Evolutionary conservation across 495 filamentous ascomycete species (phyloP), one percentile per base, ranked within the genome.

Genomic region (Lasiosphaeria miniovina): DNA sequence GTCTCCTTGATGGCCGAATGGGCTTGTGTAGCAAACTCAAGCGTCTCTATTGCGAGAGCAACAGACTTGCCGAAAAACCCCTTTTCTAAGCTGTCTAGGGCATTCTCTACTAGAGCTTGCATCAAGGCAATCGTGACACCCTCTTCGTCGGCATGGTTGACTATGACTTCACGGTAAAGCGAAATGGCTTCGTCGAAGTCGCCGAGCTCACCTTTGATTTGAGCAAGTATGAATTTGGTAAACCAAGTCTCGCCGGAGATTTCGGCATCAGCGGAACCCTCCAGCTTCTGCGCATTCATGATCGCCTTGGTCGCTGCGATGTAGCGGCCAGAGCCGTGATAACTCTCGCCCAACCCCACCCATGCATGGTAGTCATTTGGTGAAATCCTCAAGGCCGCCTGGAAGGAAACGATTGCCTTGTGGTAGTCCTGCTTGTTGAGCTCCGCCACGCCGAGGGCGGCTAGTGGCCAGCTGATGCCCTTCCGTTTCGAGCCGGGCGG

Each of bases 391-490:
- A 98, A 78, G n/a, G 94, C 92, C 8, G 89, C 83, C 66, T 97
- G 90, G 69, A 96, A 99, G 0, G 92, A 95, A 17, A 91, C 85
- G 53, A 96, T 90, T 34, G 90, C 91, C 68, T 91, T 88, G 56
- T 81, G 63, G 66, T 93, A 96, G 46, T 98, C 91, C 69, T 96
- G 93, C 61, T 89, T 91, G 71, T 97, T 99, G 61, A 96, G 84
- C 71, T 98, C 91, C 0, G 95, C 94, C n/a, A 96, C 89, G 38
- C 94, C 94, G 4, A 99, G 80, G 1, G 95, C 92, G n/a, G 93
- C 90, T 66, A 90, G 92, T 8, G 94, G 94, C 94, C 94, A 99
- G 75, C 94, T 97, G 60, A 92, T 83, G 4, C 89, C 90, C 69
- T 88, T 93, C 66, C 86, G 86, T 75, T 93, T 96, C 7, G 91